These are phyloP conservation scores for Heterobasidion parviporum DNA, from an alignment of 1,284 basidiomycete species.

Conservation along the genomic window DNA sequence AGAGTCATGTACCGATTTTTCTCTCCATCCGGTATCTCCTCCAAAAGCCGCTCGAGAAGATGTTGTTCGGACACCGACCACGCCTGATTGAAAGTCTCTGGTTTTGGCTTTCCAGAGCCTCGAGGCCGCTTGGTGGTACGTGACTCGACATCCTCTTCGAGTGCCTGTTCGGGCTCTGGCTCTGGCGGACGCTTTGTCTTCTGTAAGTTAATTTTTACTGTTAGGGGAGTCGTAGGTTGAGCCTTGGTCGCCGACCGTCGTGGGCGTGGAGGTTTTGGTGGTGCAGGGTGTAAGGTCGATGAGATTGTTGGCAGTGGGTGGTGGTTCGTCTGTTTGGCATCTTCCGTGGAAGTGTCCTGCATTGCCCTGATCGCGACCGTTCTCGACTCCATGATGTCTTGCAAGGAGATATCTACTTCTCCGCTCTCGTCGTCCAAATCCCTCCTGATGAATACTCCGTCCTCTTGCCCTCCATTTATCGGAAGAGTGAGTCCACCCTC, in stretches of 20 bases:
- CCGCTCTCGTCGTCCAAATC: conserved; percentile 53
- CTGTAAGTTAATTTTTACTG: neutral
- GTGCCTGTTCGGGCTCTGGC: conserved; percentile 3
- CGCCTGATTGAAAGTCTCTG: conserved; percentile 70
- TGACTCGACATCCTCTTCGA: neutral
- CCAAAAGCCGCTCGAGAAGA: conserved; percentile 59
- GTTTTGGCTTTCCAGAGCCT: conserved; percentile 21
- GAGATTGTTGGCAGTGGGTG: neutral
- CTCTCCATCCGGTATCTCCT: conserved; percentile 70
- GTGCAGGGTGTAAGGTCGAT: neutral
- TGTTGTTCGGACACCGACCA: conserved; percentile 73
- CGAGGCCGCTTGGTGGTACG: neutral
- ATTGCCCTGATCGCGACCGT: neutral
- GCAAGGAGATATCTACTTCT: conserved; percentile 42
- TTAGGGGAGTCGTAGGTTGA: neutral
- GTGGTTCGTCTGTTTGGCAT: neutral
- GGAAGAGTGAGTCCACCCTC: conserved; percentile 20
- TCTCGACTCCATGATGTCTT: neutral
- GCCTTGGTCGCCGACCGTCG: neutral
- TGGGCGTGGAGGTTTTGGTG: neutral
- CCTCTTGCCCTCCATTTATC: conserved; percentile 8
- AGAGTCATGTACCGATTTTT: conserved; percentile 48
- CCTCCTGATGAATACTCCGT: conserved; percentile 41
- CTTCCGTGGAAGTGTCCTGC: neutral
- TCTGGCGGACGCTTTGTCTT: neutral